These are phyloP conservation scores for Brettanomyces anomalus DNA, from an alignment of 805 yeast species.

Conservation along the genomic window DNA sequence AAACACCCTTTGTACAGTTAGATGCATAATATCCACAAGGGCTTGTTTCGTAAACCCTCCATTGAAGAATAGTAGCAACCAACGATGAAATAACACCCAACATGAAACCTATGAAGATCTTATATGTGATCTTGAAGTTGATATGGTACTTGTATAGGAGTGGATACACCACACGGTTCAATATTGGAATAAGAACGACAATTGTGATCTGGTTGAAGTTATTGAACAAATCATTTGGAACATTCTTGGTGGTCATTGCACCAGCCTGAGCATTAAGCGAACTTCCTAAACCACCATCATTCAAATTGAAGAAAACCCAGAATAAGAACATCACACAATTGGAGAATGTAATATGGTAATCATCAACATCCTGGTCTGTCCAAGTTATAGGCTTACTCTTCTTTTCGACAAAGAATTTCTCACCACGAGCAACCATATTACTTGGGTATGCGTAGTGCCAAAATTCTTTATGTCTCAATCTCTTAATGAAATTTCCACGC, in stretches of 20 bases:
- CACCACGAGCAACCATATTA: constrained; percentile 35
- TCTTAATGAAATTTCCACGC: constrained; percentile 32
- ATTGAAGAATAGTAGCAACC: constrained; percentile 43
- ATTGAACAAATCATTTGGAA: constrained; percentile 47
- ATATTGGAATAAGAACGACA: constrained; percentile 41
- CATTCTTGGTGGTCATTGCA: constrained; percentile 41
- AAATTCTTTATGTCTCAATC: constrained; percentile 31
- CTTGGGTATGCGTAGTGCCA: constrained; percentile 44
- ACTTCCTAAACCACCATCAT: constrained; percentile 42
- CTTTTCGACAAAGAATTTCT: constrained; percentile 23
- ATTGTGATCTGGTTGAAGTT: constrained; percentile 48
- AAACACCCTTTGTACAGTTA: constrained; percentile 23
- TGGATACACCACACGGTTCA: constrained; percentile 42
- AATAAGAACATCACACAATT: constrained; percentile 39
- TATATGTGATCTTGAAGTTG: constrained; percentile 34
- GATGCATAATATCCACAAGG: constrained; percentile 44
- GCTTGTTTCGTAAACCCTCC: constrained; percentile 35
- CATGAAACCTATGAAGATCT: constrained; percentile 39
- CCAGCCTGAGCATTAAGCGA: constrained; percentile 45
- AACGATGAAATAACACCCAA: constrained; percentile 38
- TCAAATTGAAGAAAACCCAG: constrained; percentile 29
- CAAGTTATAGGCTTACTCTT: constrained; percentile 24
- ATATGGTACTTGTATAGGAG: constrained; percentile 32
- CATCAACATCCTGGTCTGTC: constrained; percentile 39
- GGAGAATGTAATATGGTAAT: constrained; percentile 33